Evolutionary conservation across 371 early-diverging fungal genomes (phyloP).

Genomic region (Lichtheimia ornata): DNA sequence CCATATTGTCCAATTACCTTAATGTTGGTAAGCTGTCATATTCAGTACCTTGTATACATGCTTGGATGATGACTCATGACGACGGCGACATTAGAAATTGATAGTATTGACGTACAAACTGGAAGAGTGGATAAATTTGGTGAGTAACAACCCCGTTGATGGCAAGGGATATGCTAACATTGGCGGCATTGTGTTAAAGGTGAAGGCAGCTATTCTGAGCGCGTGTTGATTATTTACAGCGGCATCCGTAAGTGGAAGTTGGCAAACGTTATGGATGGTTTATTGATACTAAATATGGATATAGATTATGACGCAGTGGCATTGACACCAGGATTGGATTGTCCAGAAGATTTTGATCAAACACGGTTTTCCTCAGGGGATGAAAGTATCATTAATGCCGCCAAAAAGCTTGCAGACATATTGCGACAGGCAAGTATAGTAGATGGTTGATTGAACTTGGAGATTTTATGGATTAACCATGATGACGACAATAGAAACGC

Average conservation of each 20-base stretch:
- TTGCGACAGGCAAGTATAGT: slow-evolving; percentile 40
- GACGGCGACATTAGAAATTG: slow-evolving; percentile 40
- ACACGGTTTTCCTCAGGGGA: slow-evolving; percentile 45
- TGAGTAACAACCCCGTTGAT: slow-evolving; percentile 20
- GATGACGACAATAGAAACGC: slow-evolving; percentile 34
- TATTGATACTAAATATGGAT: neutral
- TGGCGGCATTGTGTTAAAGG: slow-evolving; percentile 26
- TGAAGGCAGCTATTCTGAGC: slow-evolving; percentile 49
- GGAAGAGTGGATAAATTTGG: slow-evolving; percentile 59
- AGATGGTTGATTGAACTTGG: neutral
- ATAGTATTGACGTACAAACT: slow-evolving; percentile 63
- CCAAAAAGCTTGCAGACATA: slow-evolving; percentile 37
- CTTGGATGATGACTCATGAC: neutral
- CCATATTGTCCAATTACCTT: slow-evolving; percentile 57
- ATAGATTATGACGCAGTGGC: slow-evolving; percentile 65
- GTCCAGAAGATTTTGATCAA: slow-evolving; percentile 57
- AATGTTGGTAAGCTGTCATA: slow-evolving; percentile 41
- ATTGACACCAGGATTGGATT: slow-evolving; percentile 42
- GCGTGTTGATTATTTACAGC: slow-evolving; percentile 57
- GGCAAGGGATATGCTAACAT: neutral
- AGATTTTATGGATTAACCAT: neutral
- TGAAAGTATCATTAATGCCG: slow-evolving; percentile 38
- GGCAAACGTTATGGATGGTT: neutral
- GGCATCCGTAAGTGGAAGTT: slow-evolving; percentile 57
- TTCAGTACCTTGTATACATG: neutral